Percentiles rank a stretch among this genome's conserved stretches.
These are phyloP conservation scores for Nitzschia palea DNA, from an alignment of 108 stramenopile species.

Conservation along the genomic window DNA sequence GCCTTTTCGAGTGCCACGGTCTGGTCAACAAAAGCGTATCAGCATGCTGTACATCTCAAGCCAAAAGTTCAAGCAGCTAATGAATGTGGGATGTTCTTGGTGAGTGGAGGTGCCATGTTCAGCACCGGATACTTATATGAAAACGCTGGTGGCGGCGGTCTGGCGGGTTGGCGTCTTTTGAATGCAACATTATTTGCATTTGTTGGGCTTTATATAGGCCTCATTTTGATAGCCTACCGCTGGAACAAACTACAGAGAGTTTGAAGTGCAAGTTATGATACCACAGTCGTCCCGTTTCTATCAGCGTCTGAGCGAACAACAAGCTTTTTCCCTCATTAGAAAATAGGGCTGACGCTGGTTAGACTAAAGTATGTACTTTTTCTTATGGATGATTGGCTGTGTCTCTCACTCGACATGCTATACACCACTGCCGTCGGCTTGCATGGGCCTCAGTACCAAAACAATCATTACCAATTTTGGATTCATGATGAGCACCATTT, in stretches of 20 bases:
- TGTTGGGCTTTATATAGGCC: constrained; percentile 12
- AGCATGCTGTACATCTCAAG: constrained; percentile 20
- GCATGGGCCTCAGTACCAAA: too few species aligned
- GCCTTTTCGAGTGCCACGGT: constrained; percentile 40
- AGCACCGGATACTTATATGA: constrained; percentile 37
- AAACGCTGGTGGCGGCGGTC: constrained; percentile 37
- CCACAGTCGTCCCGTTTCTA: too few species aligned
- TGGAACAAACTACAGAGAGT: neutral
- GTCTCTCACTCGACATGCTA: too few species aligned
- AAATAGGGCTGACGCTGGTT: too few species aligned
- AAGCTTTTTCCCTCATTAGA: too few species aligned
- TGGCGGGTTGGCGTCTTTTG: constrained; percentile 41
- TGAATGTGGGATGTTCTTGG: constrained; percentile 41
- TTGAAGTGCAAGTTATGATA: too few species aligned
- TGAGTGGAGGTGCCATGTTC: constrained; percentile 37
- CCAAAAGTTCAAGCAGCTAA: constrained; percentile 46
- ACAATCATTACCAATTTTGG: too few species aligned
- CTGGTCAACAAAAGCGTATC: constrained; percentile 26
- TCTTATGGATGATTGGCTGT: too few species aligned
- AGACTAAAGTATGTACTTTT: too few species aligned
- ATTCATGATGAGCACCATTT: too few species aligned
- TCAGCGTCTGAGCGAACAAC: too few species aligned
- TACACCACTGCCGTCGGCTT: too few species aligned
- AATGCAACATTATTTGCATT: constrained; percentile 38
- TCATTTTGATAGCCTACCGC: neutral